Percentiles rank a stretch among this genome's conserved stretches.
phyloP scores from a whole-genome alignment of 805 yeast genomes.

The Blastobotrys mokoenaii region DNA sequence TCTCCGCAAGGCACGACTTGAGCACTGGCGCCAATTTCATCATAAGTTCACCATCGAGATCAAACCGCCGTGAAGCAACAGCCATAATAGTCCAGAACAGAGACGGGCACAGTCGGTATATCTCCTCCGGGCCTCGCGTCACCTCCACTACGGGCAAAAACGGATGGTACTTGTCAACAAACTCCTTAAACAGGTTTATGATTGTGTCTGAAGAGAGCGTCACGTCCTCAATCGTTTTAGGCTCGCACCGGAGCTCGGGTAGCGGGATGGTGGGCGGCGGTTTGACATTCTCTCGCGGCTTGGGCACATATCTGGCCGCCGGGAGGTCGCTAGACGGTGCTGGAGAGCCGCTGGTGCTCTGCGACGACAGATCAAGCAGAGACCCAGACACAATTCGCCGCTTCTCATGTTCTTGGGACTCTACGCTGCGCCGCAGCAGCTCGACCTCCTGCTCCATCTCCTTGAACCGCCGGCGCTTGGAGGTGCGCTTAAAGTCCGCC shows the following conservation, averaged over 20 bases:
- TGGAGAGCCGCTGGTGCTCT: background rate
- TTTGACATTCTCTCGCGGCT: conserved; percentile 3
- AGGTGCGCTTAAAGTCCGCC: conserved; percentile 79
- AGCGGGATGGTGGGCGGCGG: background rate
- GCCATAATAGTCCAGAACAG: conserved; percentile 91
- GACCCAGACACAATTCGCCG: conserved; percentile 11
- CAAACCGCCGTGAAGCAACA: conserved; percentile 64
- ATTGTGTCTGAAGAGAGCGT: conserved; percentile 55
- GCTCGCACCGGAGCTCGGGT: conserved; percentile 22
- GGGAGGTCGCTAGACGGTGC: background rate
- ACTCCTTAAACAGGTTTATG: conserved; percentile 55
- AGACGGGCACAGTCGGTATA: conserved; percentile 75
- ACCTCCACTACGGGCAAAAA: conserved; percentile 84
- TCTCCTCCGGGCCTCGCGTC: conserved; percentile 67
- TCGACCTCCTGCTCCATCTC: conserved; percentile 65
- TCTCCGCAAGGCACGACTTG: conserved; percentile 73
- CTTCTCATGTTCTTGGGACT: conserved; percentile 14
- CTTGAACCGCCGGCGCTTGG: conserved; percentile 51
- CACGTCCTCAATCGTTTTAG: conserved; percentile 66
- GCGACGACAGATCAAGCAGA: conserved; percentile 9
- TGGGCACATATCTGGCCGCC: conserved; percentile 2
- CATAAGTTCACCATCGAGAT: conserved; percentile 37
- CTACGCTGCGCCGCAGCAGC: conserved; percentile 52
- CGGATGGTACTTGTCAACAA: conserved; percentile 70
- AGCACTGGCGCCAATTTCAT: conserved; percentile 58